Evolutionary conservation across 768 basidiomycete species (phyloP).

Genomic region (Phlebiopsis flavidoalba): DNA sequence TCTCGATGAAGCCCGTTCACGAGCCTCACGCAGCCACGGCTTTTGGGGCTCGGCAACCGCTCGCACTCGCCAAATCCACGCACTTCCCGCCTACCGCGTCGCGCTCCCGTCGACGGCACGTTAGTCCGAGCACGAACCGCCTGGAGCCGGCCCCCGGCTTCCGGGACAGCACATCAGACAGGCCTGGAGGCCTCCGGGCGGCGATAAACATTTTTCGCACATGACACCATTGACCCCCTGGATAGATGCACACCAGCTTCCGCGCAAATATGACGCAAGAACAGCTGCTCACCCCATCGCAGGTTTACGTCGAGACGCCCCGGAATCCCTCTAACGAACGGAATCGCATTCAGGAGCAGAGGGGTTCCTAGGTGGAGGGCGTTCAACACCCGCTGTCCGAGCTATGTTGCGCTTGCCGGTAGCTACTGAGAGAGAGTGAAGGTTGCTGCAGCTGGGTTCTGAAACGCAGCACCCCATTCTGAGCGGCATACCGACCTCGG

Average conservation of each 20-base stretch:
- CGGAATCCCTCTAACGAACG: no score
- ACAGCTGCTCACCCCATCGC: slow-evolving; percentile 39
- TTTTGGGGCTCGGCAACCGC: slow-evolving; percentile 37
- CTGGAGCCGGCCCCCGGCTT: slow-evolving; percentile 11
- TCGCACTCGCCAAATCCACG: slow-evolving; percentile 25
- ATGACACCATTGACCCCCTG: slow-evolving; percentile 7
- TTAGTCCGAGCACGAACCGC: slow-evolving; percentile 4
- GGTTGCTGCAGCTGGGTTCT: slow-evolving; percentile 7
- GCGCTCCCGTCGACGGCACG: slow-evolving; percentile 1
- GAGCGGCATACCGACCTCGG: slow-evolving; percentile 18
- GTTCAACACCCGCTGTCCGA: slow-evolving; percentile 80
- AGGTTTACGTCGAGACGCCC: slow-evolving; percentile 74
- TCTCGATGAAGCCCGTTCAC: slow-evolving; percentile 63
- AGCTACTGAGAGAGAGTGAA: slow-evolving; percentile 73
- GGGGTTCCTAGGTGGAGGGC: slow-evolving; percentile 84
- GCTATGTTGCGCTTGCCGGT: slow-evolving; percentile 73
- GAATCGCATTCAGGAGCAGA: slow-evolving; percentile 73
- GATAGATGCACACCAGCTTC: neutral
- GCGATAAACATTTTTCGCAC: no score
- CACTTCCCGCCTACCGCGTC: slow-evolving; percentile 11
- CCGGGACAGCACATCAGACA: no score
- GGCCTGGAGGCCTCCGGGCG: no score
- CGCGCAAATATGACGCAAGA: slow-evolving; percentile 14
- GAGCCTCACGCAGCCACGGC: slow-evolving; percentile 38
- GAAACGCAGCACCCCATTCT: slow-evolving; percentile 4